Conservation (phyloP, 2,329 filamentous ascomycete species). For the Hymenoscyphus fructigenus region DNA sequence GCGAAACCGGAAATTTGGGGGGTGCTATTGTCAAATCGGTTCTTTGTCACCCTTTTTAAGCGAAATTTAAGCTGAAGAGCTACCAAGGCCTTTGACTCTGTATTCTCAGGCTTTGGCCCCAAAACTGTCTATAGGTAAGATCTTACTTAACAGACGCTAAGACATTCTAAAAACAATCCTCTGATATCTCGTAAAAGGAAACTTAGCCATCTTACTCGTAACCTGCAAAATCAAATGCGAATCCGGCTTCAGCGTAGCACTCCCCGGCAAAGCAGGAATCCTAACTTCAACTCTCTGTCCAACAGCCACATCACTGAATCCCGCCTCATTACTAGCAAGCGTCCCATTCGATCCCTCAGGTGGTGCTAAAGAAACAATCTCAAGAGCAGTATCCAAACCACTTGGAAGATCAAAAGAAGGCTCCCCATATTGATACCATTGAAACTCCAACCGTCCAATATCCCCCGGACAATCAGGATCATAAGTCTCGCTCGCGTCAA, state of each 20-base stretch:
- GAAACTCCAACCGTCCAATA: background rate
- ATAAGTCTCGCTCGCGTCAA: conserved; percentile 8
- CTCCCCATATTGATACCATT: conserved; percentile 9
- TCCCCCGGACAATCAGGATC: conserved; percentile 6
- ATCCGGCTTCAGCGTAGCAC: background rate
- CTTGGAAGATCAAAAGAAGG: conserved; percentile 1
- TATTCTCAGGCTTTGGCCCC: background rate
- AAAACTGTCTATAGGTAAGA: too few species aligned
- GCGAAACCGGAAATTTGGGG: too few species aligned
- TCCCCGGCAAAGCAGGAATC: background rate
- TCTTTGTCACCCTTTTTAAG: too few species aligned
- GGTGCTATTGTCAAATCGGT: too few species aligned
- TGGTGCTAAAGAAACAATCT: background rate
- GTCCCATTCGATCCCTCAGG: background rate
- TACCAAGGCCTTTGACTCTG: too few species aligned
- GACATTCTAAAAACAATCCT: conserved; percentile 6
- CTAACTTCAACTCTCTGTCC: background rate
- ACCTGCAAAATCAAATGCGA: conserved; percentile 6
- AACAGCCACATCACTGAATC: background rate
- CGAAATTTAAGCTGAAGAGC: too few species aligned
- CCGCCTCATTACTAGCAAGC: background rate
- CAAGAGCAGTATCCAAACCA: background rate
- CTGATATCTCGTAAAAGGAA: conserved; percentile 4
- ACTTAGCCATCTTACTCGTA: conserved; percentile 1
- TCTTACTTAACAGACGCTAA: background rate